Conservation (phyloP, 2,329 filamentous ascomycete species). For the Emmonsiellopsis sp. region DNA sequence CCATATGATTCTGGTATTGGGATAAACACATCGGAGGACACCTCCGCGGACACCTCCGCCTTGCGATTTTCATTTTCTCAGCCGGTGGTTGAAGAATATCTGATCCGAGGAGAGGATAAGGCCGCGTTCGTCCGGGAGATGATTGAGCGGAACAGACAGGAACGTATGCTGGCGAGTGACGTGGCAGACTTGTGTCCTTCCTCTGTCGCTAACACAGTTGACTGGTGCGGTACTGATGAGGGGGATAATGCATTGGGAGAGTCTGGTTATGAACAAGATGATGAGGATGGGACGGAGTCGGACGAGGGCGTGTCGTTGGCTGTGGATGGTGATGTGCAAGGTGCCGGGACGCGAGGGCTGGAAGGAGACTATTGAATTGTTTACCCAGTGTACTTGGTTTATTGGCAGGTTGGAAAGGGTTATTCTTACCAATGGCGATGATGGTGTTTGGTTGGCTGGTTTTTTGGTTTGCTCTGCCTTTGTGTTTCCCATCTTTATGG, state of each 20-base stretch:
- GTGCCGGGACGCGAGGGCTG: too few species aligned
- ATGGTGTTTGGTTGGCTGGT: too few species aligned
- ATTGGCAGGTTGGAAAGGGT: too few species aligned
- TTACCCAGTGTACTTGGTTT: too few species aligned
- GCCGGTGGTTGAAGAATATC: background rate
- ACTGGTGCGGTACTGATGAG: background rate
- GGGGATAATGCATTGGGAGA: background rate
- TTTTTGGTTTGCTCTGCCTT: background rate
- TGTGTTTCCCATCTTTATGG: background rate
- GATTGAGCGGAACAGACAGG: background rate
- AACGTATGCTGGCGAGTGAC: slow-evolving; percentile 1
- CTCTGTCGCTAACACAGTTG: background rate
- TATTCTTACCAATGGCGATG: too few species aligned
- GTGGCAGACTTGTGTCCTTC: slow-evolving; percentile 1
- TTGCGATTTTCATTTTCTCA: background rate
- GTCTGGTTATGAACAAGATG: background rate
- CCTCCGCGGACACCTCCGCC: background rate
- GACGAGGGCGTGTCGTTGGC: too few species aligned
- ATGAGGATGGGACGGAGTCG: background rate
- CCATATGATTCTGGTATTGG: background rate
- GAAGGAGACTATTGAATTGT: too few species aligned
- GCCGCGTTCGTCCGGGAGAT: background rate
- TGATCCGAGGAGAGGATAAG: slow-evolving; percentile 3
- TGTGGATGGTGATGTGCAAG: too few species aligned
- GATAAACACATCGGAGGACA: background rate